These are phyloP conservation scores for Rhizopogon rudus DNA, from an alignment of 768 basidiomycete species.

Conservation along the genomic window DNA sequence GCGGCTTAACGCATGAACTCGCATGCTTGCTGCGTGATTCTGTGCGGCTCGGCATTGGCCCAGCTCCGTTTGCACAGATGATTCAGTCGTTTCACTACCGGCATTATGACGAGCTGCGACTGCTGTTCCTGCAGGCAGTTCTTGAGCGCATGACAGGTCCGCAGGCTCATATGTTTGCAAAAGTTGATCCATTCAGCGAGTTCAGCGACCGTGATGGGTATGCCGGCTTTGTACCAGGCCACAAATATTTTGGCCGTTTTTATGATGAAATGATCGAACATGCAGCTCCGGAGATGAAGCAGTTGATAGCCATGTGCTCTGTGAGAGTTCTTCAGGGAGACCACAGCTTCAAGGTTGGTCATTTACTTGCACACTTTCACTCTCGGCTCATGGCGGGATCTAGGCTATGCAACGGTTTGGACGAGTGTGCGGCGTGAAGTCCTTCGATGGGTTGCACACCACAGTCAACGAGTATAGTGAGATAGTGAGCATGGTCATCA, in stretches of 20 bases:
- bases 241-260: constrained; percentile 16
- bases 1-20: constrained; percentile 13
- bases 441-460: too few relatives aligned
- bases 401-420: too few relatives aligned
- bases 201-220: constrained; percentile 7
- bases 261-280: constrained; percentile 22
- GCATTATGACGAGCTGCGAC: constrained; percentile 13
- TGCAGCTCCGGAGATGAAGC: constrained; percentile 15
- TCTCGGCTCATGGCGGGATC: too few relatives aligned
- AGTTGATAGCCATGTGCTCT: constrained; percentile 20
- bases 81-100: constrained; percentile 16
- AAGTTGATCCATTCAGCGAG: not conserved
- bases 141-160: not conserved
- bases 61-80: constrained; percentile 21
- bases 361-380: not conserved
- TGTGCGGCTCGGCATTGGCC: constrained; percentile 20
- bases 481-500: too few relatives aligned
- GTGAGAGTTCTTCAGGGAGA: constrained; percentile 16
- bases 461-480: too few relatives aligned
- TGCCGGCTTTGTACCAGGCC: constrained; percentile 20
- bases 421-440: too few relatives aligned
- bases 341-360: constrained; percentile 22
- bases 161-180: too few relatives aligned
- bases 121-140: constrained; percentile 2
- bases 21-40: constrained; percentile 14